Evolutionary conservation across 108 stramenopile species (phyloP).

Genomic region (Discostella stelligeroides): DNA sequence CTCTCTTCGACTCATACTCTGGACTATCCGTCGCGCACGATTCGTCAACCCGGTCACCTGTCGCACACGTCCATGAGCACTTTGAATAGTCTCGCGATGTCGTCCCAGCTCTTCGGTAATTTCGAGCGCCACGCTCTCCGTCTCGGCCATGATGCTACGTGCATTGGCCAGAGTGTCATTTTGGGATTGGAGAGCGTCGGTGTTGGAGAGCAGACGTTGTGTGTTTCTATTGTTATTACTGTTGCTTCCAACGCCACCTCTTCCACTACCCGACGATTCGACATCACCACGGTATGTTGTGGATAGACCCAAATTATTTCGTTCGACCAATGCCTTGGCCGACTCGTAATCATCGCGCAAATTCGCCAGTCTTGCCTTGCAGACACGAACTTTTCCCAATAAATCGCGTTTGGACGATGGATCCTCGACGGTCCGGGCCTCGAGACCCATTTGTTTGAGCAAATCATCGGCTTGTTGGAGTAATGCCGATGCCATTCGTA

Average conservation of each 20-base stretch:
- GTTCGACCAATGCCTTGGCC: conserved; percentile 38
- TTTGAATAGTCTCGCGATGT: conserved; percentile 91
- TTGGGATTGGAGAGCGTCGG: conserved; percentile 78
- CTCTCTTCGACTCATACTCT: conserved; percentile 88
- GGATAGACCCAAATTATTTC: conserved; percentile 26
- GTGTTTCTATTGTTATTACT: too few species aligned
- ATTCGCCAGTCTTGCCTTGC: conserved; percentile 43
- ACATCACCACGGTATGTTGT: too few species aligned
- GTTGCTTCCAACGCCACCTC: conserved; percentile 48
- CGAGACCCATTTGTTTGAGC: conserved; percentile 96
- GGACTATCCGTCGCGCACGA: conserved; percentile 85
- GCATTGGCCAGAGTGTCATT: conserved; percentile 89
- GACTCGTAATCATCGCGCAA: conserved; percentile 64
- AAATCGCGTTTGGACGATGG: conserved; percentile 70
- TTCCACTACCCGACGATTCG: conserved; percentile 23
- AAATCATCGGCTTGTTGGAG: conserved; percentile 90
- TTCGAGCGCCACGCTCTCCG: conserved; percentile 92
- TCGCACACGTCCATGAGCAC: conserved; percentile 84
- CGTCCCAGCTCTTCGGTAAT: conserved; percentile 91
- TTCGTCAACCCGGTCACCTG: conserved; percentile 93
- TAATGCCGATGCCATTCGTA: conserved; percentile 65
- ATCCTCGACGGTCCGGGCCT: conserved; percentile 83
- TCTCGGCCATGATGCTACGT: conserved; percentile 91
- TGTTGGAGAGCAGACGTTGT: conserved; percentile 65
- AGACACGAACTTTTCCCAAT: conserved; percentile 63